Conservation (phyloP, 306 rosid genomes). For the Cyclanthera cordifolia region DNA sequence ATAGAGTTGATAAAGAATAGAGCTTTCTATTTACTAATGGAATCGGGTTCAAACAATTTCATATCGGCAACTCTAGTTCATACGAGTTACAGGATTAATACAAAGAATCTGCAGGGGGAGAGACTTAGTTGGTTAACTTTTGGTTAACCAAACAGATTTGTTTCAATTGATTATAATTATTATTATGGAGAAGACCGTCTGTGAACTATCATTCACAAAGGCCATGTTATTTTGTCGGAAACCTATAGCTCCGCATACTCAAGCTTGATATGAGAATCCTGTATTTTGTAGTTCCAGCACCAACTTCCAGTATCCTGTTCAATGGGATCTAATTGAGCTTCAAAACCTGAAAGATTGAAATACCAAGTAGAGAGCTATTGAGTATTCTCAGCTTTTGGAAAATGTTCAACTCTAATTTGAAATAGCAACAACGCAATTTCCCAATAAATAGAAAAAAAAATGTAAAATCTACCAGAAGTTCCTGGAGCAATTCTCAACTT, state of each 20-base stretch:
- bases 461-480: conserved; percentile 35
- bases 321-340: conserved; percentile 40
- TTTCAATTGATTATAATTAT: conserved; percentile 16
- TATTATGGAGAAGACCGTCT: conserved; percentile 22
- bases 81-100: no score
- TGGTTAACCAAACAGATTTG: conserved; percentile 44
- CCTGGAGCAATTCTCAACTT: conserved; percentile 52
- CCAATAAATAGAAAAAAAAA: background rate
- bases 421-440: background rate
- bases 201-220: conserved; percentile 80
- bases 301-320: conserved; percentile 80
- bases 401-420: background rate
- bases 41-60: background rate
- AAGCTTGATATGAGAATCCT: conserved; percentile 51
- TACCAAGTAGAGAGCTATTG: background rate
- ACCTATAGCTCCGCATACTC: conserved; percentile 45
- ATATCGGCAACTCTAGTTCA: background rate
- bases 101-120: conserved; percentile 11
- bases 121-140: no score
- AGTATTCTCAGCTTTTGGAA: background rate
- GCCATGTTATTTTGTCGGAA: conserved; percentile 14
- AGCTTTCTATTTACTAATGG: background rate
- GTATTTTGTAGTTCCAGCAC: conserved; percentile 67
- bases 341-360: conserved; percentile 34
- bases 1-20: background rate